Percentiles rank a stretch among this genome's conserved stretches.
phyloP scores from a whole-genome alignment of 2,329 filamentous ascomycete species.

The Fusarium tupiense region DNA sequence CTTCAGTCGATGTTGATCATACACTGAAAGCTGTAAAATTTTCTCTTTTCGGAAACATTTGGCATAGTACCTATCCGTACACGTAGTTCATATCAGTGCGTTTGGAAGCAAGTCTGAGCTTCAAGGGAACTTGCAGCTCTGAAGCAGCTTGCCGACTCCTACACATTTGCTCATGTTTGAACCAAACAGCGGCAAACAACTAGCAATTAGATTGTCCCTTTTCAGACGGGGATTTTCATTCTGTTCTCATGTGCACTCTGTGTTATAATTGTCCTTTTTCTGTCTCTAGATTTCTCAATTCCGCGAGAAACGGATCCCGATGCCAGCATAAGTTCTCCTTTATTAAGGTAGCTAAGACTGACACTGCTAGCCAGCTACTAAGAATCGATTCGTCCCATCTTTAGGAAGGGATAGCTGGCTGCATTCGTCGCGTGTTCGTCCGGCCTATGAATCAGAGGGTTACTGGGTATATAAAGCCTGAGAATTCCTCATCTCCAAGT shows the following conservation, averaged over 20 bases:
- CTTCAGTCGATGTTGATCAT: background rate
- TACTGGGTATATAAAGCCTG: background rate
- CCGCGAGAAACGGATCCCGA: background rate
- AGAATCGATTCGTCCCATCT: background rate
- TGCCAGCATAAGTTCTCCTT: background rate
- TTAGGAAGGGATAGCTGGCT: rapidly evolving
- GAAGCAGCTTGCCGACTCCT: background rate
- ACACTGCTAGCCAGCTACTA: background rate
- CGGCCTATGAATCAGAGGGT: slow-evolving; percentile 7
- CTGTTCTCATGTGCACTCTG: rapidly evolving
- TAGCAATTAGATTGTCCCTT: rapidly evolving
- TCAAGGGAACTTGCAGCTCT: background rate
- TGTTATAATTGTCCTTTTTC: background rate
- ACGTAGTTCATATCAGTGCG: background rate
- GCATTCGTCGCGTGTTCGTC: background rate
- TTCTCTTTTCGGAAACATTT: background rate
- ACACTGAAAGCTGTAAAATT: too few relatives aligned
- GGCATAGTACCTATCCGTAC: background rate
- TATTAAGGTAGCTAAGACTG: background rate
- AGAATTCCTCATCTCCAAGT: background rate
- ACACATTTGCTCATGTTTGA: background rate
- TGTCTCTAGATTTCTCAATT: background rate
- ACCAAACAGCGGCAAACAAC: slow-evolving; percentile 7
- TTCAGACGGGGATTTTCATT: background rate
- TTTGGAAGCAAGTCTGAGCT: background rate